Evolutionary conservation across 1,284 basidiomycete genomes (phyloP), one percentile per base, ranked within the genome.

Genomic region (Cystobasidium sp.): DNA sequence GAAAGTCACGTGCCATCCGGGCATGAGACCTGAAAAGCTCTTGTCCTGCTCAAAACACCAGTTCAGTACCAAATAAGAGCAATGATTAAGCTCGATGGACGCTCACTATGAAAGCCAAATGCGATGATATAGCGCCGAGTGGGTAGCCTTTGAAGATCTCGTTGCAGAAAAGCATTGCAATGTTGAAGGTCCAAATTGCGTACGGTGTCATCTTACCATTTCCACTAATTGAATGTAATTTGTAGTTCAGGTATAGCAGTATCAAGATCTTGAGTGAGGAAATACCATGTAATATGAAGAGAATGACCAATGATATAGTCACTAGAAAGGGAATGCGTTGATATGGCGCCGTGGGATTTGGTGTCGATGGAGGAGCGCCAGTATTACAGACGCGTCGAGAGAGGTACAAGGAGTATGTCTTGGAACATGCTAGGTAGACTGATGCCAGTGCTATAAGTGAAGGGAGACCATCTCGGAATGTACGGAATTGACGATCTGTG

Each of bases 1-100:
- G 86, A 96, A 98, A 78, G 86, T 89, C 80, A 98, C 87, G 80
- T 97, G 89, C 96, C 97, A 99, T 43, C 94, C 86, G 5, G 94
- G 92, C 87, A 94, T 70, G 85, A 88, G 61, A 85, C 96, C 84
- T 18, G 77, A 69, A 20, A 65, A 56, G 83, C 79, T 49, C 74
- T 79, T 76, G 81, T 97, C 94, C 91, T 96, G 78, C 43, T 14
- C 12, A 67, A 22, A 47, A 16, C 12, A 16, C 46, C 24, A 73
- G 53, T 14, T 51, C n/a, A 37, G 55, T 56, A 41, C 18, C 9
- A 16, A 63, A 14, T 37, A 70, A 41, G 39, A 44, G 59, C 14
- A 20, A 41, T 44, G 14, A 16, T 16, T 1, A 14, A 20, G 12
- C 24, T 16, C 18, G 16, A 20, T n/a, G 52, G 18, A 20, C 53